Base-by-base conservation (phyloP, 345 rosid genomes). In the Corchorus olitorius region DNA sequence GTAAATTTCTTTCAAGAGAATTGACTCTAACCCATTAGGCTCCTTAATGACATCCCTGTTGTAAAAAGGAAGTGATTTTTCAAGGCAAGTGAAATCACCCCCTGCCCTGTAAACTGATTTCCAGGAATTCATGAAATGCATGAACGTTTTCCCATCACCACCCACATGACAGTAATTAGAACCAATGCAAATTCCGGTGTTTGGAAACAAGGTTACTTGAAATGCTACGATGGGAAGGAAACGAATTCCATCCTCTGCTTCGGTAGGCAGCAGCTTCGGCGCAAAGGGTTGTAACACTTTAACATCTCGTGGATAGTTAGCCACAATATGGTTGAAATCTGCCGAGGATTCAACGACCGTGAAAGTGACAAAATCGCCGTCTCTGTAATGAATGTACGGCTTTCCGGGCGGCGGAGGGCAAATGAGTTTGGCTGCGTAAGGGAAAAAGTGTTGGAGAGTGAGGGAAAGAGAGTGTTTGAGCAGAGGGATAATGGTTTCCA, bases 81-180 rank as follows among this genome's bases (percentile, higher is more conserved):
- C 72, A 2, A 61, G 22, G 6, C 35, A 35, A 74, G 69, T 5
- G 8, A 43, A n/a, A 39, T 65, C 77, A 9, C 64, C 68, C 0
- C 9, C 79, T 0, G 72, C 60, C 20, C 61, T 77, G 22, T 72
- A 54, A 52, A 76, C 9, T 2, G 78, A 69, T 0, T 81, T 82
- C 92, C 92, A 88, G 2, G 78, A 79, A 59, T 78, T 86, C 78
- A 86, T 67, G 83, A 88, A 88, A 63, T 80, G 82, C 50, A 19
- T 74, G 65, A 86, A 46, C 0, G 85, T 52, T 67, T 58, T 79
- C 43, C 92, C 89, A 65, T 88, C 89, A 2, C 76, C 85, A 10
- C 50, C 85, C 45, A 55, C 81, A 70, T 88, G 87, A 65, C 2
- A 15, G 22, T 58, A 86, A 7, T 45, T 43, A 4, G 74, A 56